phyloP scores from a whole-genome alignment of 371 early-diverging fungal genomes.

The Actinomortierella ambigua region DNA sequence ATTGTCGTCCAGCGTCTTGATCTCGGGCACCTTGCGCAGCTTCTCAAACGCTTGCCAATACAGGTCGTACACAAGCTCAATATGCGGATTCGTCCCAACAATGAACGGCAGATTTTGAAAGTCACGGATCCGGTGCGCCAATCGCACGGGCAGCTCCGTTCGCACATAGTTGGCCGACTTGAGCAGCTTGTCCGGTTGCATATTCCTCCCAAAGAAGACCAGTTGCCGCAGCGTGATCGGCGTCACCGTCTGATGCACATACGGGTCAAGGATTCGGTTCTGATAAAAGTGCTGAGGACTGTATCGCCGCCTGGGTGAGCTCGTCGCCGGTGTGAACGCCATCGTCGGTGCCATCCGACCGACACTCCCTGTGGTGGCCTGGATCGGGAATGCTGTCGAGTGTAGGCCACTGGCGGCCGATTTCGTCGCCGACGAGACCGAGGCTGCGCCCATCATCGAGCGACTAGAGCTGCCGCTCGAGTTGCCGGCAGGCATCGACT shows the following conservation, averaged over 20 bases:
- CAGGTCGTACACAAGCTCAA: constrained; percentile 83
- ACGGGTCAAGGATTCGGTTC: constrained; percentile 87
- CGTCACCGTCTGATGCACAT: constrained; percentile 75
- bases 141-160: constrained; percentile 86
- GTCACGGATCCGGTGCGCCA: constrained; percentile 91
- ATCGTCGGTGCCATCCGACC: no score
- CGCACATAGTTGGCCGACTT: constrained; percentile 89
- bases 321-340: no score
- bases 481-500: no score
- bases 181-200: constrained; percentile 82
- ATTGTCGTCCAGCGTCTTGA: constrained; percentile 77
- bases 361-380: no score
- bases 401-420: no score
- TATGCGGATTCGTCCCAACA: constrained; percentile 91
- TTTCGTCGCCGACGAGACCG: no score
- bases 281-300: constrained; percentile 87
- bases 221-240: constrained; percentile 92
- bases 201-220: constrained; percentile 90
- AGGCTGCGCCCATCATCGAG: no score
- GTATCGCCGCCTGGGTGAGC: constrained; percentile 14
- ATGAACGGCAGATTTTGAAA: constrained; percentile 92
- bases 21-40: constrained; percentile 68
- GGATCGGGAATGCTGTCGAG: no score
- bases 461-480: no score
- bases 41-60: constrained; percentile 91